These are phyloP conservation scores for Cerrena zonata DNA, from an alignment of 1,284 basidiomycete species.

Conservation along the genomic window DNA sequence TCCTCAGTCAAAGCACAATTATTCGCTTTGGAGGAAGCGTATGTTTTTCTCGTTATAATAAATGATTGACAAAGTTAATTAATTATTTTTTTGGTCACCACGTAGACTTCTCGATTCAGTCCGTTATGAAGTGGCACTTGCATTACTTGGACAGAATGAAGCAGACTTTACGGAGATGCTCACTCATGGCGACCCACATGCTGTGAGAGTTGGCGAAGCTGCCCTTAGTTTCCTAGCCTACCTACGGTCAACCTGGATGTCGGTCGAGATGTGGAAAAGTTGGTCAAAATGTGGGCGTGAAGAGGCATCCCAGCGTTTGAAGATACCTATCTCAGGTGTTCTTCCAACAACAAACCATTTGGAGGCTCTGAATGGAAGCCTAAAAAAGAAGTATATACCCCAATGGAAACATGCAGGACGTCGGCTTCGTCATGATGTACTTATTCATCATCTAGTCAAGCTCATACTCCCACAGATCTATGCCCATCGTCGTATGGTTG, in stretches of 20 bases:
- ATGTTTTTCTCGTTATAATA: too few species aligned
- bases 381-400: constrained; percentile 29
- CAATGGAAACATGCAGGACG: constrained; percentile 24
- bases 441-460: constrained; percentile 2
- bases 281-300: constrained; percentile 27
- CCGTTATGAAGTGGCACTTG: constrained; percentile 4
- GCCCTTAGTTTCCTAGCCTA: constrained; percentile 4
- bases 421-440: constrained; percentile 12
- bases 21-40: constrained; percentile 6
- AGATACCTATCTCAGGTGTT: constrained; percentile 22
- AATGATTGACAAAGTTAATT: too few species aligned
- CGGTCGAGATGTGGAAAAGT: constrained; percentile 19
- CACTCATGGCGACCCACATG: neutral
- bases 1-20: constrained; percentile 3
- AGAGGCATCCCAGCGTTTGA: constrained; percentile 20
- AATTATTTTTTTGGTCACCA: too few species aligned
- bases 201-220: neutral
- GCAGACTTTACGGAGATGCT: neutral
- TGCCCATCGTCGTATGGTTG: neutral
- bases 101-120: constrained; percentile 2
- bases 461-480: constrained; percentile 6
- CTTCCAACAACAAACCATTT: constrained; percentile 37
- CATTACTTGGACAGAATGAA: constrained; percentile 6
- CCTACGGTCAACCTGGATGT: constrained; percentile 1
- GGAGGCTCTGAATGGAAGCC: constrained; percentile 33